phyloP scores from a whole-genome alignment of 805 yeast species.

The Yamadazyma kitorensis region DNA sequence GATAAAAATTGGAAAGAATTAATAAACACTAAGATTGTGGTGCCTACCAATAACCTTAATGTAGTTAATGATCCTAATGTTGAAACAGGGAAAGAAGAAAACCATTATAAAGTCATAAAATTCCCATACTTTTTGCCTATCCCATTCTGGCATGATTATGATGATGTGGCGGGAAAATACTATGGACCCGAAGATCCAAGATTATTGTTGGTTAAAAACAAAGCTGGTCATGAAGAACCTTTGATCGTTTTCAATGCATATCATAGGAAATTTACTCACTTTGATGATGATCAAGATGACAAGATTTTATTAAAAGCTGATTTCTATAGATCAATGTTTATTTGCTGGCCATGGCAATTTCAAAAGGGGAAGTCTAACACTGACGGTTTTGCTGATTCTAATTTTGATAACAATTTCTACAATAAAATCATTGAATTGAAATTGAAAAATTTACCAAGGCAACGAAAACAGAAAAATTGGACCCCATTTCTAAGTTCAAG shows the following conservation, averaged over 20 bases:
- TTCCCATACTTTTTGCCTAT: slow-evolving; percentile 31
- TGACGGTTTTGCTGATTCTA: slow-evolving; percentile 17
- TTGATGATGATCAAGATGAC: slow-evolving; percentile 16
- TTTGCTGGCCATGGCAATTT: slow-evolving; percentile 34
- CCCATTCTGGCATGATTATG: slow-evolving; percentile 30
- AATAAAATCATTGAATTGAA: slow-evolving; percentile 19
- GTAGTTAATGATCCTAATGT: neutral
- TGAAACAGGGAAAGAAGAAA: slow-evolving; percentile 6
- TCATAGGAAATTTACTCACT: slow-evolving; percentile 16
- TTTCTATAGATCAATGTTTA: slow-evolving; percentile 27
- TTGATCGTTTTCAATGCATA: slow-evolving; percentile 40
- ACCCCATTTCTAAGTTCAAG: slow-evolving; percentile 34
- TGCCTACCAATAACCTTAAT: slow-evolving; percentile 15
- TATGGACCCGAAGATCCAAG: slow-evolving; percentile 55
- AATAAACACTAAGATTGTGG: slow-evolving; percentile 19
- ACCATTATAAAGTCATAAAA: slow-evolving; percentile 9
- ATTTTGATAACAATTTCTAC: slow-evolving; percentile 16
- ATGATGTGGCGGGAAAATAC: slow-evolving; percentile 18
- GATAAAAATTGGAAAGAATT: slow-evolving; percentile 49
- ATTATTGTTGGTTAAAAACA: slow-evolving; percentile 31
- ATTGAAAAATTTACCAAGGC: slow-evolving; percentile 12
- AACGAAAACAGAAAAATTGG: slow-evolving; percentile 35
- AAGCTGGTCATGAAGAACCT: slow-evolving; percentile 43
- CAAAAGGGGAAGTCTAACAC: slow-evolving; percentile 24
- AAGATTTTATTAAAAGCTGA: slow-evolving; percentile 10